Evolutionary conservation across 345 rosid species (phyloP), one percentile per base, ranked within the genome.

Genomic region (Syzygium grande): DNA sequence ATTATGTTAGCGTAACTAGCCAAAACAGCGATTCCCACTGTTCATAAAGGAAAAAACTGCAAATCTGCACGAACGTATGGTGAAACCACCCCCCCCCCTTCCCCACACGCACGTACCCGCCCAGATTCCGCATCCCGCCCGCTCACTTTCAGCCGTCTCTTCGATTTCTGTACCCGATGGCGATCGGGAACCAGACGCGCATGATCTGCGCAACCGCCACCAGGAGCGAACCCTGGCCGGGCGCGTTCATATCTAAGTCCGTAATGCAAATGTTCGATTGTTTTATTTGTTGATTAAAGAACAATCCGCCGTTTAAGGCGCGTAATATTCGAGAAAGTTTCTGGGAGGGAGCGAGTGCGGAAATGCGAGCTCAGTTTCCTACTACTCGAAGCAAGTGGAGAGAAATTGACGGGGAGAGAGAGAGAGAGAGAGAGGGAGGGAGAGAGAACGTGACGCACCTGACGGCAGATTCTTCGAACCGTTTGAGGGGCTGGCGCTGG

Each of bases 401-500:
- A 38, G 2, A 38, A 21, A 23, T 53, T 29, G 21, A 8, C 41
- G 43, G 15, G 43, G 38, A 14, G 43, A 23, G 51, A 87, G 23
- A 51, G 51, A 73, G 78, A 43, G 14, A 27, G 30, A 49, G 68
- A 41, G 83, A 87, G n/a, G n/a, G n/a, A n/a, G n/a, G n/a, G n/a
- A 15, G 13, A 58, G 68, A 41, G 83, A 87, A 88, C 91, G 90
- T 8, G 88, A 51, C 90, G 89, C 89, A 96, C 98, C 99, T 95
- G 91, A 97, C 95, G 93, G 99, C 96, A 89, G 96, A 89, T 90
- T 95, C 98, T 56, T 94, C 94, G 89, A 97, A 96, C 21, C 98
- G 98, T 90, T 94, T 96, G 87, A 85, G 86, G 14, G 94, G 91
- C 88, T 95, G 99, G 86, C 95, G 95, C 87, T 96, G 99, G 65